Evolutionary conservation across 1,284 basidiomycete genomes (phyloP).

Genomic region (Macrocystidia cucumis): DNA sequence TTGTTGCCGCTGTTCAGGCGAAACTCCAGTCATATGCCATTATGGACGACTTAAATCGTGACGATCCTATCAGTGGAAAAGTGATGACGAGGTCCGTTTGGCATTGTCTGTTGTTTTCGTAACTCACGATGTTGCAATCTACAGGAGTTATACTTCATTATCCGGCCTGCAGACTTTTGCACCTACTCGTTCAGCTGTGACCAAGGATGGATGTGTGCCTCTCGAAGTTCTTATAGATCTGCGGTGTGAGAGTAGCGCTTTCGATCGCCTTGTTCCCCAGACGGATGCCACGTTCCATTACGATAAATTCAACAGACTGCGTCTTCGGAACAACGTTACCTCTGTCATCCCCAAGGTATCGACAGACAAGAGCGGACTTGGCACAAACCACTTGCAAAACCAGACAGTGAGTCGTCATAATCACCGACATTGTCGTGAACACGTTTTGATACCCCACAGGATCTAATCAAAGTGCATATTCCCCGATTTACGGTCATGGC

Average conservation of each 20-base stretch:
- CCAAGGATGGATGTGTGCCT: constrained; percentile 57
- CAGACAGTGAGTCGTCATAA: constrained; percentile 54
- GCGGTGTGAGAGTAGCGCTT: constrained; percentile 73
- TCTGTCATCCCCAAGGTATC: constrained; percentile 28
- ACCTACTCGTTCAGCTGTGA: constrained; percentile 41
- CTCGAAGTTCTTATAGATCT: constrained; percentile 86
- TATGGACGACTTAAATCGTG: constrained; percentile 70
- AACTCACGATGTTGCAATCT: constrained; percentile 4
- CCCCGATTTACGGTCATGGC: constrained; percentile 90
- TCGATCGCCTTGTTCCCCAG: constrained; percentile 87
- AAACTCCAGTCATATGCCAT: constrained; percentile 80
- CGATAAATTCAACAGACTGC: constrained; percentile 92
- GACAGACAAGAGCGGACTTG: constrained; percentile 18
- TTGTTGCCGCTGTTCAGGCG: constrained; percentile 80
- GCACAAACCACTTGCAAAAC: constrained; percentile 61
- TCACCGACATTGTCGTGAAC: constrained; percentile 3
- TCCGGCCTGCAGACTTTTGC: constrained; percentile 87
- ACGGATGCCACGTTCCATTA: constrained; percentile 84
- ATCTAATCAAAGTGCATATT: constrained; percentile 74
- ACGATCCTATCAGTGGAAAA: constrained; percentile 82
- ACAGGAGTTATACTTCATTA: constrained; percentile 67
- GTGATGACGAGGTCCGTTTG: constrained; percentile 74
- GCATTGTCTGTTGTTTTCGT: background rate
- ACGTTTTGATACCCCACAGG: constrained; percentile 39
- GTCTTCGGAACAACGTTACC: constrained; percentile 69